phyloP scores from a whole-genome alignment of 257 asterid species.

The Nicotiana otophora region DNA sequence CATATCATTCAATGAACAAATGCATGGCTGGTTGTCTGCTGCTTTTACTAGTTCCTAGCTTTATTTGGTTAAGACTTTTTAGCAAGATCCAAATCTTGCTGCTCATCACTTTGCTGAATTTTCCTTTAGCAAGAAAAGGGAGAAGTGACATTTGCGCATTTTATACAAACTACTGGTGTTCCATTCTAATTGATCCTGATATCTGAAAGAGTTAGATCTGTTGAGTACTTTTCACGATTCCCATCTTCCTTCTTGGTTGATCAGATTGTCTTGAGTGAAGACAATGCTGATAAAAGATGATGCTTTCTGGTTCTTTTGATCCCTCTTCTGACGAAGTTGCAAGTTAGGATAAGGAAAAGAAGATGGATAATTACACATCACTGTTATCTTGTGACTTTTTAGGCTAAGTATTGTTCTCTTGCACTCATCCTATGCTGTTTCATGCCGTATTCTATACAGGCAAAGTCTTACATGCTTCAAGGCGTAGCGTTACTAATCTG shows the following conservation, averaged over 20 bases:
- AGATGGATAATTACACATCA: background rate
- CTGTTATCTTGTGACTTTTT: background rate
- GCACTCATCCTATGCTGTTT: background rate
- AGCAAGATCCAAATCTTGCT: constrained; percentile 2
- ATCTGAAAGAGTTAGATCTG: background rate
- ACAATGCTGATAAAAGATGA: background rate
- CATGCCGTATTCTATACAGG: background rate
- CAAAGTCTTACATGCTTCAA: background rate
- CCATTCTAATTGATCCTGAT: background rate
- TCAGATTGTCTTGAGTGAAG: background rate
- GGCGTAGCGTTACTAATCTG: background rate
- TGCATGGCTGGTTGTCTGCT: background rate
- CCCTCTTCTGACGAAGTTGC: background rate
- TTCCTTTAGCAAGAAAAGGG: background rate
- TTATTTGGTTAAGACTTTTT: background rate
- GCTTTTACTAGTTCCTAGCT: background rate
- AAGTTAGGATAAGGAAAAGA: background rate
- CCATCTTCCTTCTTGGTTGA: background rate
- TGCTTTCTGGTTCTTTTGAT: background rate
- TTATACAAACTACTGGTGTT: background rate
- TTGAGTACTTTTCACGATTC: background rate
- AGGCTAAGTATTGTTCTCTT: background rate
- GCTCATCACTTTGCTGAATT: background rate
- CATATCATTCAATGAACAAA: background rate
- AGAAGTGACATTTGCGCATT: background rate